These are phyloP conservation scores for Tylopilus vinaceipallidus DNA, from an alignment of 768 basidiomycete genomes.

Conservation along the genomic window DNA sequence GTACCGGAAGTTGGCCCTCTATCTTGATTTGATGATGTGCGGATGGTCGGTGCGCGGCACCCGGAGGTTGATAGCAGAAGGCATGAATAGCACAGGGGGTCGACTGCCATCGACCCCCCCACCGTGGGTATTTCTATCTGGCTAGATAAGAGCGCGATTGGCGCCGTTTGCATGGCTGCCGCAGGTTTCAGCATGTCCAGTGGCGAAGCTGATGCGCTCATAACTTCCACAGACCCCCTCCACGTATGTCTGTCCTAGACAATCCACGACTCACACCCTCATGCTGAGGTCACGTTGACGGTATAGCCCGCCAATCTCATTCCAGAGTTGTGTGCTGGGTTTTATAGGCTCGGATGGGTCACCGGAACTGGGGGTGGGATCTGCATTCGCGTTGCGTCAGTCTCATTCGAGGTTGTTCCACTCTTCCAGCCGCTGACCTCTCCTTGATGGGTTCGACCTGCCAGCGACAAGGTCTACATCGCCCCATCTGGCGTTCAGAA, in stretches of 20 bases:
- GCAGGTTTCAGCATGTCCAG: slow-evolving; percentile 15
- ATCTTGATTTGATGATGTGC: too few relatives aligned
- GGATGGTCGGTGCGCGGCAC: too few relatives aligned
- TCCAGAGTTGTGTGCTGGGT: slow-evolving; percentile 77
- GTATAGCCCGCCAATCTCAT: slow-evolving; percentile 87
- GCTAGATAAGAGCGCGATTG: too few relatives aligned
- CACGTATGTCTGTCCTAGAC: slow-evolving; percentile 44
- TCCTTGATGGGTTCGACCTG: background rate
- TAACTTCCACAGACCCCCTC: slow-evolving; percentile 57
- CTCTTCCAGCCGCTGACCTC: background rate
- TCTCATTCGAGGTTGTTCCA: background rate
- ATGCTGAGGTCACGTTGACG: background rate
- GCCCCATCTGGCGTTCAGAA: slow-evolving; percentile 92
- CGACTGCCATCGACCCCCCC: too few relatives aligned
- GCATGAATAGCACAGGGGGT: too few relatives aligned
- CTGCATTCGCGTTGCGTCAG: slow-evolving; percentile 67
- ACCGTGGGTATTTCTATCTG: too few relatives aligned
- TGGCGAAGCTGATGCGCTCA: slow-evolving; percentile 45
- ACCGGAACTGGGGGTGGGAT: slow-evolving; percentile 88
- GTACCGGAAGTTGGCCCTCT: too few relatives aligned
- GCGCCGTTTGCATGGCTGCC: too few relatives aligned
- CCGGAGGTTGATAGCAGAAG: too few relatives aligned
- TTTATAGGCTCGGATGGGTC: slow-evolving; percentile 90
- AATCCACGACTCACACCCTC: background rate
- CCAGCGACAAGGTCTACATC: slow-evolving; percentile 76